Percentiles rank a stretch among this genome's conserved stretches.
Evolutionary conservation across 1,139 yeast genomes (phyloP).

Genomic region (Sugiyamaella novakii): DNA sequence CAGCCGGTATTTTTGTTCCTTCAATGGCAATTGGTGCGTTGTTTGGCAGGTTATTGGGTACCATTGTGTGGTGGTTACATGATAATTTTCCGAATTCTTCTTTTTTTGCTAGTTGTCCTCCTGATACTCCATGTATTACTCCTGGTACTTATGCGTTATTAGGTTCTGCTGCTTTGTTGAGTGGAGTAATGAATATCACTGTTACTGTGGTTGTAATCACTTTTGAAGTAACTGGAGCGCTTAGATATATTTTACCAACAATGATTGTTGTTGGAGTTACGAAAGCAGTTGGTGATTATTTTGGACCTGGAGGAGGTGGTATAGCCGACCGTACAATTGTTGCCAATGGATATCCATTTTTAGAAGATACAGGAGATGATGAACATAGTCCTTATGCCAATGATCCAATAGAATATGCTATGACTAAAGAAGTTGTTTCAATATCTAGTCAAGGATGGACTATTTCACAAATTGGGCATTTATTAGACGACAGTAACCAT

Average conservation of each 20-base stretch:
- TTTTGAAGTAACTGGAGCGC: slow-evolving; percentile 97
- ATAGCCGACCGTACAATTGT: slow-evolving; percentile 94
- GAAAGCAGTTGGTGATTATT: slow-evolving; percentile 68
- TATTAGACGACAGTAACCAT: slow-evolving; percentile 42
- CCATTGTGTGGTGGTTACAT: slow-evolving; percentile 61
- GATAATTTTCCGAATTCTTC: slow-evolving; percentile 46
- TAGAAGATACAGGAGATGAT: slow-evolving; percentile 65
- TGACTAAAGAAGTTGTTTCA: slow-evolving; percentile 58
- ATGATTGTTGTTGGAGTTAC: slow-evolving; percentile 97
- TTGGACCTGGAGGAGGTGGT: slow-evolving; percentile 74
- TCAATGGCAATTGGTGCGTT: slow-evolving; percentile 97
- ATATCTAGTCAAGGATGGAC: slow-evolving; percentile 22
- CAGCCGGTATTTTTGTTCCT: slow-evolving; percentile 96
- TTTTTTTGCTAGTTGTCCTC: slow-evolving; percentile 51
- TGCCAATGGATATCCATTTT: slow-evolving; percentile 84
- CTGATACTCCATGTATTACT: slow-evolving; percentile 62
- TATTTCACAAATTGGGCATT: slow-evolving; percentile 47
- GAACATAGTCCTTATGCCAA: slow-evolving; percentile 57
- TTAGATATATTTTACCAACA: slow-evolving; percentile 86
- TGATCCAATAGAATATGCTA: slow-evolving; percentile 61
- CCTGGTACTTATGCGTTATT: slow-evolving; percentile 96
- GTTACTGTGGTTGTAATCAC: slow-evolving; percentile 95
- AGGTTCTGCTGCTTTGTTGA: slow-evolving; percentile 94
- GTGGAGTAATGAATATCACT: slow-evolving; percentile 92
- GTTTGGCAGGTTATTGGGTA: slow-evolving; percentile 84